These are phyloP conservation scores for Monilinia fructicola DNA, from an alignment of 2,329 filamentous ascomycete species.

Conservation along the genomic window DNA sequence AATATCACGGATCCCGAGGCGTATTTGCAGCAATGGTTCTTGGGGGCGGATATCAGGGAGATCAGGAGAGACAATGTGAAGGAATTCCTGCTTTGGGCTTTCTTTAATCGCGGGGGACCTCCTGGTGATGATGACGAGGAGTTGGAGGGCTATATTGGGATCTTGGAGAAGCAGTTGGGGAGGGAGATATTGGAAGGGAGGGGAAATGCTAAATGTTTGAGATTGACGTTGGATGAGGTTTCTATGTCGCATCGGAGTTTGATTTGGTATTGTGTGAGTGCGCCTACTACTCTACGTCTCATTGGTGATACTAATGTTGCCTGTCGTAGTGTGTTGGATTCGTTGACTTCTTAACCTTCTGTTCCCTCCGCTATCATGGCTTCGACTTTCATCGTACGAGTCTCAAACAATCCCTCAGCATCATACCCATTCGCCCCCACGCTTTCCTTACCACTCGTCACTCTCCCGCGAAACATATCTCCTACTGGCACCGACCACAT, in stretches of 20 bases:
- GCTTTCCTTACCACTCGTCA: constrained; percentile 47
- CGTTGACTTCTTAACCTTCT: constrained; percentile 41
- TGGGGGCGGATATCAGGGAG: constrained; percentile 51
- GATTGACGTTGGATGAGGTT: constrained; percentile 58
- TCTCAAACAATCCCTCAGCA: constrained; percentile 45
- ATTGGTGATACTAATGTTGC: constrained; percentile 14
- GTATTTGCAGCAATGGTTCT: constrained; percentile 59
- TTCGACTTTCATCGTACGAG: constrained; percentile 51
- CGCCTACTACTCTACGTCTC: not conserved
- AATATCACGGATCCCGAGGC: constrained; percentile 53
- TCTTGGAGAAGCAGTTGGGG: constrained; percentile 52
- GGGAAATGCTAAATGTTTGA: constrained; percentile 53
- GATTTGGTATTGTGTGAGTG: constrained; percentile 55
- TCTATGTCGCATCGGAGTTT: constrained; percentile 57
- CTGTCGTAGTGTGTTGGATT: constrained; percentile 37
- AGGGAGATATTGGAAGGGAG: constrained; percentile 51
- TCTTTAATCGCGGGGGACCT: constrained; percentile 50
- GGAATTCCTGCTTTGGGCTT: constrained; percentile 61
- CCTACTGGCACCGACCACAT: constrained; percentile 62
- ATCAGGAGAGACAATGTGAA: constrained; percentile 60
- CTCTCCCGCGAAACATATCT: constrained; percentile 50
- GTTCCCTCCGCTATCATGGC: constrained; percentile 44
- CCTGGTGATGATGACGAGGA: constrained; percentile 51
- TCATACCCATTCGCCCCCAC: constrained; percentile 56
- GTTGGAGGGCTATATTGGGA: constrained; percentile 54